These are phyloP conservation scores for Sporobolomyces pararoseus DNA, from an alignment of 768 basidiomycete genomes.

Conservation along the genomic window DNA sequence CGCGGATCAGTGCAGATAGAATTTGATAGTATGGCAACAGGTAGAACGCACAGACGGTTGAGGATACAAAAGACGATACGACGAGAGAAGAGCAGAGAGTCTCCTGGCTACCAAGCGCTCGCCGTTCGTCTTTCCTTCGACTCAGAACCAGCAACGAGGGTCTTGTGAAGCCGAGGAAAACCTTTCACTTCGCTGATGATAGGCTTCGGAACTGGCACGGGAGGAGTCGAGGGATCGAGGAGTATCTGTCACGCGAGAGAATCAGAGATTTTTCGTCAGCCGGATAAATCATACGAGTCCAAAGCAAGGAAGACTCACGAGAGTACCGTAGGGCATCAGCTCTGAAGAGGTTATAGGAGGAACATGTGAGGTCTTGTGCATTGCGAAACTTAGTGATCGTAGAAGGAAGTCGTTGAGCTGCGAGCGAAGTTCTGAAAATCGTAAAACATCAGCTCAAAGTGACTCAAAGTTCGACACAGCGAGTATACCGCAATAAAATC, in stretches of 20 bases:
- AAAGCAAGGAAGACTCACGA: conserved; percentile 4
- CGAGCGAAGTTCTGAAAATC: conserved; percentile 23
- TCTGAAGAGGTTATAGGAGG: conserved; percentile 36
- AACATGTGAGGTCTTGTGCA: conserved; percentile 18
- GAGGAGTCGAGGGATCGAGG: conserved; percentile 9
- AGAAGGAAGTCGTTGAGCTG: conserved; percentile 40
- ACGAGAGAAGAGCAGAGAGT: too few species aligned
- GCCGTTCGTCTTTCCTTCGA: neutral
- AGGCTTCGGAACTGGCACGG: conserved; percentile 16
- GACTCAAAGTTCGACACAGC: too few species aligned
- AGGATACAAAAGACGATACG: too few species aligned
- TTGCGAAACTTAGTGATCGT: conserved; percentile 16
- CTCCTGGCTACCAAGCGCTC: conserved; percentile 8
- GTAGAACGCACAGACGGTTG: too few species aligned
- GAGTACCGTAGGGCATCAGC: conserved; percentile 19
- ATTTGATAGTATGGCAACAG: too few species aligned
- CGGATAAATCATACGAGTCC: too few species aligned
- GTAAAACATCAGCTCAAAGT: too few species aligned
- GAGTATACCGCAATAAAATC: neutral
- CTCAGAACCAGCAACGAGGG: neutral
- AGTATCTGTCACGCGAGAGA: conserved; percentile 14
- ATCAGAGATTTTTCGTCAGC: neutral
- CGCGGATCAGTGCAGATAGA: too few species aligned
- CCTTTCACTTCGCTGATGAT: neutral
- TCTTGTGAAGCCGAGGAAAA: conserved; percentile 24